Evolutionary conservation across 1,284 basidiomycete species (phyloP), one percentile per base, ranked within the genome.

Genomic region (Irpex sp.): DNA sequence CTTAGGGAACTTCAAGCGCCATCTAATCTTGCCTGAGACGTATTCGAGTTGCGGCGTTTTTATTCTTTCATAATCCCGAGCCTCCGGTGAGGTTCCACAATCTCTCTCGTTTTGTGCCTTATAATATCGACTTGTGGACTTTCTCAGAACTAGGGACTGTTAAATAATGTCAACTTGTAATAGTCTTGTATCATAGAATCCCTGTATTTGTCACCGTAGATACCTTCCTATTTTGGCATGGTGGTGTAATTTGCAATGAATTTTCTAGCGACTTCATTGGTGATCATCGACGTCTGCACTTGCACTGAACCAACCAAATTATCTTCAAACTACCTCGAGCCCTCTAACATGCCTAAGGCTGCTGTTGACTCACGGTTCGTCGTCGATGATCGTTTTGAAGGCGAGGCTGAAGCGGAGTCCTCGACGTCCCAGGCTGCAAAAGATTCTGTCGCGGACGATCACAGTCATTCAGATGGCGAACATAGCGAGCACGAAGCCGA

Each of bases 1-100:
- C 63, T 78, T 42, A 72, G 72, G 21, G 77, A 77, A 62, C 68
- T 76, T 10, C 51, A 56, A 33, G 57, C 62, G 80, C 80, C 73
- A 68, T 79, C 79, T 66, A 82, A 35, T 21, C 35, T 58, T 37
- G 55, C 47, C 4, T 56, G 39, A 56, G 28, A 10, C 18, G 18
- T 45, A 16, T 18, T 45, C 14, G 4, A 45, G 12, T 16, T 16
- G 7, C 6, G 14, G 14, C 4, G 1, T 45, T 14, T 45, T 6
- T 16, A 23, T 19, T 18, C 48, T 18, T 23, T 49, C 16, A 18
- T 18, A 45, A 12, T 4, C 2, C 42, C 42, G 14, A 14, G 42
- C 18, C 42, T 16, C 42, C 5, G 7, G 18, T 45, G 10, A 7
- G 14, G 42, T 18, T 18, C 5, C 12, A 14, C 16, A 45, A 16